Percentiles rank a stretch among this genome's conserved stretches.
Conservation (phyloP, 176 grass and related monocot species). For the Aegilops bicornis region DNA sequence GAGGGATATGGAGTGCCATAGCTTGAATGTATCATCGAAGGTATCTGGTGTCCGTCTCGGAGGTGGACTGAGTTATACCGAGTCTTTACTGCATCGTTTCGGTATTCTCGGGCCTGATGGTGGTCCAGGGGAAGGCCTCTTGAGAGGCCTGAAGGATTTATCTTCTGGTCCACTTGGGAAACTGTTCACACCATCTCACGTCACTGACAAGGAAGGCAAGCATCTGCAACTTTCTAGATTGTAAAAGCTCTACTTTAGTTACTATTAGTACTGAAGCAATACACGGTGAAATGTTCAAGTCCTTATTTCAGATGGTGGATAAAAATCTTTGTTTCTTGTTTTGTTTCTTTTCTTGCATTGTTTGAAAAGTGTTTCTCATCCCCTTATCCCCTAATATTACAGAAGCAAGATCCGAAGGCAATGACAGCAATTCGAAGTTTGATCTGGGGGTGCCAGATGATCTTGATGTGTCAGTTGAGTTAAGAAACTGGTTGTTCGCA, state of each 20-base stretch:
- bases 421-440: slow-evolving; percentile 53
- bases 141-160: slow-evolving; percentile 90
- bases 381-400: slow-evolving; percentile 6
- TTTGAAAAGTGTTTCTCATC: slow-evolving; percentile 4
- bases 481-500: slow-evolving; percentile 96
- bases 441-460: slow-evolving; percentile 93
- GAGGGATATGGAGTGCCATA: slow-evolving; percentile 91
- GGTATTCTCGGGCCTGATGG: slow-evolving; percentile 95
- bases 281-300: neutral
- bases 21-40: slow-evolving; percentile 81
- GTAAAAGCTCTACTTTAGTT: slow-evolving; percentile 20
- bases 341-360: slow-evolving; percentile 27
- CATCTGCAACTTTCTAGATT: slow-evolving; percentile 14
- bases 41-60: slow-evolving; percentile 88
- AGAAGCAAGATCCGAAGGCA: slow-evolving; percentile 52
- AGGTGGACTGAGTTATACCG: slow-evolving; percentile 90
- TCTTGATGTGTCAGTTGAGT: slow-evolving; percentile 80
- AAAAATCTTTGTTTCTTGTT: neutral
- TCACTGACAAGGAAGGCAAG: slow-evolving; percentile 57
- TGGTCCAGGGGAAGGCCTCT: slow-evolving; percentile 81
- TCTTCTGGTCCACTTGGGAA: slow-evolving; percentile 94
- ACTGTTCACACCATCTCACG: slow-evolving; percentile 76
- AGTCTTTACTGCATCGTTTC: slow-evolving; percentile 85
- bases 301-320: slow-evolving; percentile 23
- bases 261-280: slow-evolving; percentile 19